Conservation (phyloP, 2,329 filamentous ascomycete genomes). For the Penicillium sp. region DNA sequence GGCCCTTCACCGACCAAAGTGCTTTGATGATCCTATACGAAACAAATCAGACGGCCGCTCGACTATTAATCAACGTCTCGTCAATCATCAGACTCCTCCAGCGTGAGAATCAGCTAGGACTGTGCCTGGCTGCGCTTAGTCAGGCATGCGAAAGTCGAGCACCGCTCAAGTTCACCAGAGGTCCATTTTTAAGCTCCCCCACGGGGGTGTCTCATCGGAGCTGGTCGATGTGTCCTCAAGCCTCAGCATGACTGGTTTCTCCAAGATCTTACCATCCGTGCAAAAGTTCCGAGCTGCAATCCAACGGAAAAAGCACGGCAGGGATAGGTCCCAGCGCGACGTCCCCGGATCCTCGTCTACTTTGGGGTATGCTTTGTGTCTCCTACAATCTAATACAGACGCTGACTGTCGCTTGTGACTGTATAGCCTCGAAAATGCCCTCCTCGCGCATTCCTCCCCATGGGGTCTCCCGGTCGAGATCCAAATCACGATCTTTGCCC, state of each 20-base stretch:
- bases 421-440: slow-evolving; percentile 23
- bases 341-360: slow-evolving; percentile 24
- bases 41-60: not conserved
- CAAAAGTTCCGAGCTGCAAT: slow-evolving; percentile 35
- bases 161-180: not conserved
- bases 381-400: not conserved
- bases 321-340: slow-evolving; percentile 21
- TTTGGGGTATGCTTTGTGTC: slow-evolving; percentile 22
- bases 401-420: not conserved
- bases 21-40: not conserved
- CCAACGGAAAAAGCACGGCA: slow-evolving; percentile 30
- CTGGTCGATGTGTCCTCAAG: slow-evolving; percentile 26
- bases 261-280: slow-evolving; percentile 31
- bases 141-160: slow-evolving; percentile 2
- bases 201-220: slow-evolving; percentile 14
- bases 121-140: slow-evolving; percentile 13
- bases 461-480: slow-evolving; percentile 45
- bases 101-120: not conserved
- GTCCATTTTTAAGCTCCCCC: not conserved
- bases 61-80: not conserved
- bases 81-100: not conserved
- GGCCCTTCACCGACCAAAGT: not conserved
- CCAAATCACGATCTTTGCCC: slow-evolving; percentile 41
- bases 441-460: slow-evolving; percentile 28
- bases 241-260: slow-evolving; percentile 36